phyloP scores from a whole-genome alignment of 371 early-diverging fungal species.

The Syncephalastrum racemosum region DNA sequence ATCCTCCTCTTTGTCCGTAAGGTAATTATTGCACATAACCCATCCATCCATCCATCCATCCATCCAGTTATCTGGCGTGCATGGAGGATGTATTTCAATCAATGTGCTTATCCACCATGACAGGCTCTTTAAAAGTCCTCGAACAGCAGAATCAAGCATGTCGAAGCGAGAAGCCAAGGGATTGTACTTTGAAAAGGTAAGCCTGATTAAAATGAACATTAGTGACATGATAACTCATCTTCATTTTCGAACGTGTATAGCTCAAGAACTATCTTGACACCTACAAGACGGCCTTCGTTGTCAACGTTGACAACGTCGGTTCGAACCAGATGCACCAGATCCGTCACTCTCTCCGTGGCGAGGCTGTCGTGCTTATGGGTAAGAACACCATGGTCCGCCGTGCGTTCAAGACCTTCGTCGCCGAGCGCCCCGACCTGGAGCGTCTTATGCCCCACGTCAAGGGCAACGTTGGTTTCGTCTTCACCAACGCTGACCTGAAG shows the following conservation, averaged over 20 bases:
- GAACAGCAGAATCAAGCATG: constrained; percentile 49
- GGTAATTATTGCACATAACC: constrained; percentile 5
- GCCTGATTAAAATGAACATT: neutral
- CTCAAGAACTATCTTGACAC: constrained; percentile 73
- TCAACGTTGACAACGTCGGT: constrained; percentile 99
- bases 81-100: neutral
- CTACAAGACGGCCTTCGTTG: constrained; percentile 94
- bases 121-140: constrained; percentile 54
- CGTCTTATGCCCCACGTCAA: constrained; percentile 82
- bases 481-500: constrained; percentile 98
- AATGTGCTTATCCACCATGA: constrained; percentile 9
- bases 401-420: constrained; percentile 82
- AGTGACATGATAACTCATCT: neutral
- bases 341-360: constrained; percentile 91
- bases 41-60: constrained; percentile 22
- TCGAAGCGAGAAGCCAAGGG: constrained; percentile 59
- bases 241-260: constrained; percentile 14
- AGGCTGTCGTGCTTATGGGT: constrained; percentile 97
- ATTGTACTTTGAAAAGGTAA: constrained; percentile 42
- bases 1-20: too few relatives aligned
- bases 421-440: constrained; percentile 87
- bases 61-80: constrained; percentile 8
- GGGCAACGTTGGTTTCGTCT: constrained; percentile 99
- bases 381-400: constrained; percentile 99
- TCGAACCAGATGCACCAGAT: constrained; percentile 99